Percentiles rank a stretch among this genome's conserved stretches.
Evolutionary conservation across 176 grass and related monocot species (phyloP).

Genomic region (Guadua angustifolia): DNA sequence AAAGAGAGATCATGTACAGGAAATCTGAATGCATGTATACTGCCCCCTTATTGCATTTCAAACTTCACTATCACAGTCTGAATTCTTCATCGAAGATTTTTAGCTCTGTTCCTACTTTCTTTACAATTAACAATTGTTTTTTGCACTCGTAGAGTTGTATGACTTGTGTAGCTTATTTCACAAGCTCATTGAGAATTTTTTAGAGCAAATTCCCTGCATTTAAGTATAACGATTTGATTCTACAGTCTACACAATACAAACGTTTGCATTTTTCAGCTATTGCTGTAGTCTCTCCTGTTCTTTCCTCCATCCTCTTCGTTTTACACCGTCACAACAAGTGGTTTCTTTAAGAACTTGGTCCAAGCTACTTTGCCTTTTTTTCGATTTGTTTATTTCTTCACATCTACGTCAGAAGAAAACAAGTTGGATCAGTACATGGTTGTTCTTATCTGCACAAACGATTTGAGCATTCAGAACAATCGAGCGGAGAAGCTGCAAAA

Average conservation of each 20-base stretch:
- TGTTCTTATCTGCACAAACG: constrained; percentile 7
- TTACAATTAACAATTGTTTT: neutral
- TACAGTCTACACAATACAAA: neutral
- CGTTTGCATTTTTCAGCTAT: neutral
- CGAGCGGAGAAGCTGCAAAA: neutral
- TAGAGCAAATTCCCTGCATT: neutral
- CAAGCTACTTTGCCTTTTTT: neutral
- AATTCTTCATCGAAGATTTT: neutral
- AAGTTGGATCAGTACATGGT: neutral
- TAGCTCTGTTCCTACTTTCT: neutral
- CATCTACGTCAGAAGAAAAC: neutral
- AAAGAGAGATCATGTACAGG: neutral
- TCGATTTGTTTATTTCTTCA: neutral
- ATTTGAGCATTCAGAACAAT: neutral
- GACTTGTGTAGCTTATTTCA: neutral
- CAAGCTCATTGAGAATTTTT: neutral
- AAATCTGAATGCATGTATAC: neutral
- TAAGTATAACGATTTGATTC: neutral
- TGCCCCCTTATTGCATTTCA: neutral
- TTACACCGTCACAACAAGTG: neutral
- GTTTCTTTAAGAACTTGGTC: neutral
- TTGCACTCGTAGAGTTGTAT: neutral
- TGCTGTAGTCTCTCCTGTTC: neutral
- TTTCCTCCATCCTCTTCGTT: neutral
- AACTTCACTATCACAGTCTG: neutral